Evolutionary conservation across 2,329 filamentous ascomycete genomes (phyloP).

Genomic region (Ophiocordyceps polyrhachis-furcata): DNA sequence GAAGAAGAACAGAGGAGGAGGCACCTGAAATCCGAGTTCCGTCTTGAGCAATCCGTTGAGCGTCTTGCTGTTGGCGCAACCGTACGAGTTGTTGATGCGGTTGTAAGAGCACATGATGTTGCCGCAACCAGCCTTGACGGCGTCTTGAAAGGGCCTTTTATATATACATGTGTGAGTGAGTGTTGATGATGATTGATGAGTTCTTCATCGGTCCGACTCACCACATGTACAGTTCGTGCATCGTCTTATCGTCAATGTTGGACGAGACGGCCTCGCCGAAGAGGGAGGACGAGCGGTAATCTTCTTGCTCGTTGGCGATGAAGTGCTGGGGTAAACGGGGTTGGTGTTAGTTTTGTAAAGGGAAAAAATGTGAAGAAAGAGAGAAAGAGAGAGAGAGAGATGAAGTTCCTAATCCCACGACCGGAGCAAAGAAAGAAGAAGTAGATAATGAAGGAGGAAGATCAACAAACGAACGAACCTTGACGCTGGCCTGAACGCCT

Average conservation of each 20-base stretch:
- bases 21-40: slow-evolving; percentile 46
- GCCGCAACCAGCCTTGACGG: slow-evolving; percentile 41
- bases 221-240: slow-evolving; percentile 68
- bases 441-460: too few species aligned
- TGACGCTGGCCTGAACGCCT: slow-evolving; percentile 36
- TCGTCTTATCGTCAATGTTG: slow-evolving; percentile 57
- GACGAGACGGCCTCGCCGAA: slow-evolving; percentile 38
- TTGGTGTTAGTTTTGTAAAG: neutral
- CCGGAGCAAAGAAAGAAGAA: neutral
- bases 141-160: slow-evolving; percentile 46
- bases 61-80: slow-evolving; percentile 41
- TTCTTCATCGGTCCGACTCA: slow-evolving; percentile 63
- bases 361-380: neutral
- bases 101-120: slow-evolving; percentile 51
- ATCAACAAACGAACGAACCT: slow-evolving; percentile 6
- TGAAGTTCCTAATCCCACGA: too few species aligned
- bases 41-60: slow-evolving; percentile 72
- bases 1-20: too few species aligned
- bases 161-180: neutral
- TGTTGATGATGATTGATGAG: slow-evolving; percentile 61
- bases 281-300: slow-evolving; percentile 44
- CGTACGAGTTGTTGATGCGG: slow-evolving; percentile 50
- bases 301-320: slow-evolving; percentile 36
- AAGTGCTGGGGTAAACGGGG: slow-evolving; percentile 17
- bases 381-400: neutral